phyloP scores from a whole-genome alignment of 2,329 filamentous ascomycete genomes.

The Neospermospora avenae region DNA sequence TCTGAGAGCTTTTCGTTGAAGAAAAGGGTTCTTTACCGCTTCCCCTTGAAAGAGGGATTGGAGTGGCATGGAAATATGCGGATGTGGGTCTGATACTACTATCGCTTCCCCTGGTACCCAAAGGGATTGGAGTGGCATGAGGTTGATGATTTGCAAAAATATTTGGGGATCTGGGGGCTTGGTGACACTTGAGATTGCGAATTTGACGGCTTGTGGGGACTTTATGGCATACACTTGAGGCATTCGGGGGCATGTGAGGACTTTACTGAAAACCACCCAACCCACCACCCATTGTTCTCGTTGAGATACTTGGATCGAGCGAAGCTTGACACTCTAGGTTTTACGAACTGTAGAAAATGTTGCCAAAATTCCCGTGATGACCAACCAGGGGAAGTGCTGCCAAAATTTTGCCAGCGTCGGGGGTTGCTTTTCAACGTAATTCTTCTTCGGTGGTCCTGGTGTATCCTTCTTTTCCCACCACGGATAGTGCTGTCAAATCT shows the following conservation, averaged over 20 bases:
- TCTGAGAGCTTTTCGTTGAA: too few species aligned
- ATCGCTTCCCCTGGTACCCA: neutral
- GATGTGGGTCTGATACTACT: neutral
- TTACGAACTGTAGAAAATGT: too few species aligned
- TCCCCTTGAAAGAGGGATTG: neutral
- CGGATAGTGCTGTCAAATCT: too few species aligned
- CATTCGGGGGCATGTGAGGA: too few species aligned
- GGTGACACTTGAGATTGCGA: neutral
- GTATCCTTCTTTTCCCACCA: too few species aligned
- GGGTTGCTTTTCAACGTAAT: neutral
- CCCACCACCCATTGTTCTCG: too few species aligned
- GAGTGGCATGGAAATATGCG: neutral
- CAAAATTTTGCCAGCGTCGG: neutral
- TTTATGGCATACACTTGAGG: neutral
- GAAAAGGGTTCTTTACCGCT: neutral
- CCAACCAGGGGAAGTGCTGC: neutral
- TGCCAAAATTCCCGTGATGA: neutral
- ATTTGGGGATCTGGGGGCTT: neutral
- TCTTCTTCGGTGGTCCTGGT: too few species aligned
- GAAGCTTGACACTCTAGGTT: too few species aligned
- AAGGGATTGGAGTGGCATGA: neutral
- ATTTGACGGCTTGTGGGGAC: neutral
- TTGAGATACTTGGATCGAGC: too few species aligned
- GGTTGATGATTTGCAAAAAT: neutral
- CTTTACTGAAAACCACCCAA: too few species aligned